Conservation (phyloP, 2,329 filamentous ascomycete genomes). For the Calcarisporium arbuscula region DNA sequence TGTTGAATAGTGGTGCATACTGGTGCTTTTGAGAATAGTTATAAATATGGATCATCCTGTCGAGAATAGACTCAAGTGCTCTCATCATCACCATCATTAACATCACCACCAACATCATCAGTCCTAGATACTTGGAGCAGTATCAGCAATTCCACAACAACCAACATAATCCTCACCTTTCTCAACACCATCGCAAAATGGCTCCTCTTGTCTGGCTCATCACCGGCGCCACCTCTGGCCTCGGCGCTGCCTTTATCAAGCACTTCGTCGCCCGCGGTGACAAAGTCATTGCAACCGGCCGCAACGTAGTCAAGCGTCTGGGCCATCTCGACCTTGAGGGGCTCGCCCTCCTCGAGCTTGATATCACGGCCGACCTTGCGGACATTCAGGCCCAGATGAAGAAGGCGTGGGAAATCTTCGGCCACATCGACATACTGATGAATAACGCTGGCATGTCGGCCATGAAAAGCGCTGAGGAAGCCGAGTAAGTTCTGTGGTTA, state of each 20-base stretch:
- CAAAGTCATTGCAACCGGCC: conserved; percentile 23
- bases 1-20: no score
- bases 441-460: conserved; percentile 27
- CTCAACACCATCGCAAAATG: conserved; percentile 12
- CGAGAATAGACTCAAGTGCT: no score
- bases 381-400: conserved; percentile 15
- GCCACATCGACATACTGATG: conserved; percentile 24
- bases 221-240: conserved; percentile 26
- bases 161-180: background rate
- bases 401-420: conserved; percentile 23
- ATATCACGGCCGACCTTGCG: conserved; percentile 16
- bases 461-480: conserved; percentile 22
- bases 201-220: conserved; percentile 24
- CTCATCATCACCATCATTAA: no score
- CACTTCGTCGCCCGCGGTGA: conserved; percentile 20
- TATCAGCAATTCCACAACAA: no score
- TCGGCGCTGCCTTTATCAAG: conserved; percentile 20
- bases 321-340: conserved; percentile 17
- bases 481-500: conserved; percentile 16
- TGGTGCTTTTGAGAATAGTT: no score
- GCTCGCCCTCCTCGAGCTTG: conserved; percentile 22
- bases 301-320: conserved; percentile 19
- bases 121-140: no score
- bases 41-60: no score
- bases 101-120: no score